Evolutionary conservation across 2,329 filamentous ascomycete genomes (phyloP), one percentile per base, ranked within the genome.

Genomic region (Cordyceps militaris): DNA sequence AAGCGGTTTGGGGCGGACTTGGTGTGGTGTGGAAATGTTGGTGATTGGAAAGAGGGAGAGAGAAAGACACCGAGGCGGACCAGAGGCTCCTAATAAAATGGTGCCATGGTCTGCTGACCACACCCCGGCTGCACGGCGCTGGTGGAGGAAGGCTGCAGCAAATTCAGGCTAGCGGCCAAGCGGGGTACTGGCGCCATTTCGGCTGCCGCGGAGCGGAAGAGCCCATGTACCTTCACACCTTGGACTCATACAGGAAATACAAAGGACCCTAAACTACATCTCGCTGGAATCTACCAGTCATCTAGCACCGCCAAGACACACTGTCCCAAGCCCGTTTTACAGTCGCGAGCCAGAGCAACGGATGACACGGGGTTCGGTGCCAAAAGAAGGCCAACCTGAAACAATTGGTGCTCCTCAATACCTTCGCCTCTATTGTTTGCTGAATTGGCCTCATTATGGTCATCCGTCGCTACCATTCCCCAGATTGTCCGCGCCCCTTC

Each of bases 261-360:
- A 44, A 34, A 44, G 13, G 14, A 28, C n/a, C 48, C 30, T 28
- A 30, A 52, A 53, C 50, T 21, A 16, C 23, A 14, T 43, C 38
- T 1, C 26, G 38, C 40, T 23, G 16, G 34, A 30, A 43, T 46
- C 49, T 34, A 19, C 58, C 58, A 59, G 57, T 57, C 19, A 47
- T 48, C 36, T 52, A 47, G 40, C 38, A 34, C 52, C 26, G 58
- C 58, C 58, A 59, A 56, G 53, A 56, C 53, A 56, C 53, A 44
- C 53, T 49, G 44, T 14, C 42, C 23, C 11, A 14, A 23, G 32
- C 34, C 24, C 30, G 21, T 34, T 38, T 30, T 52, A 19, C 21
- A 48, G 10, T 38, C n/a, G 10, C 34, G 46, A 23, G 16, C 19
- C n/a, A 14, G 48, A 38, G 32, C 26, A 10, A 54, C n/a, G n/a